Base-by-base conservation (phyloP, 768 basidiomycete genomes). In the Auricularia heimuer region DNA sequence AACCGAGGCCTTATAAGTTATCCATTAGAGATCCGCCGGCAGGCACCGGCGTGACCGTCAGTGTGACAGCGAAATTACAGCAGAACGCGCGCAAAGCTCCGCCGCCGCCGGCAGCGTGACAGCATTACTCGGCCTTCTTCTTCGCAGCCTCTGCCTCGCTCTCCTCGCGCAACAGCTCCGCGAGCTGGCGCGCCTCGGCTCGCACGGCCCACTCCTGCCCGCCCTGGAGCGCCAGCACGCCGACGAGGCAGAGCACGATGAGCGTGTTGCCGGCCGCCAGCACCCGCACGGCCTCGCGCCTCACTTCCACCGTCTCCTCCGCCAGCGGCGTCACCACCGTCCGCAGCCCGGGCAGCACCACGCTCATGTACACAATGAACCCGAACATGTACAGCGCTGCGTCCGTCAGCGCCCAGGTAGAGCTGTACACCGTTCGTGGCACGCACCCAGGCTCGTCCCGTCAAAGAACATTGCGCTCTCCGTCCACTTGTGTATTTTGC, bases 401-500 rank as follows among this genome's bases (percentile, higher is more conserved):
- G 34, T 65, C 29, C 24, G 61, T 62, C 39, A 65, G 62, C 54
- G 11, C 54, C 35, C 37, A 60, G 21, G 1, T 11, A 8, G 4
- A 14, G 21, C 56, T 29, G 11, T 2, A 10, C 10, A 33, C 39
- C 18, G 14, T 7, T 37, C 39, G 34, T 3, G 16, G 16, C 14
- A 79, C 85, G 69, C 69, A 94, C 94, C 92, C 66, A 96, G 75
- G 69, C 85, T 87, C 29, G 88, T 87, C 24, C 95, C 95, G 74
- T 98, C 95, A 74, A 98, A 98, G 79, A 92, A 94, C 77, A 95
- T 82, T 7, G 95, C 95, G 69, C 90, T 92, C 71, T 97, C 94
- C 71, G 88, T 86, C 92, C 94, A 97, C 67, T 80, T 83, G 74
- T 90, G 81, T 65, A 97, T 79, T 75, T 97, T 98, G 60, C 83